phyloP scores from a whole-genome alignment of 2,329 filamentous ascomycete species.

The Plenodomus lindquistii region DNA sequence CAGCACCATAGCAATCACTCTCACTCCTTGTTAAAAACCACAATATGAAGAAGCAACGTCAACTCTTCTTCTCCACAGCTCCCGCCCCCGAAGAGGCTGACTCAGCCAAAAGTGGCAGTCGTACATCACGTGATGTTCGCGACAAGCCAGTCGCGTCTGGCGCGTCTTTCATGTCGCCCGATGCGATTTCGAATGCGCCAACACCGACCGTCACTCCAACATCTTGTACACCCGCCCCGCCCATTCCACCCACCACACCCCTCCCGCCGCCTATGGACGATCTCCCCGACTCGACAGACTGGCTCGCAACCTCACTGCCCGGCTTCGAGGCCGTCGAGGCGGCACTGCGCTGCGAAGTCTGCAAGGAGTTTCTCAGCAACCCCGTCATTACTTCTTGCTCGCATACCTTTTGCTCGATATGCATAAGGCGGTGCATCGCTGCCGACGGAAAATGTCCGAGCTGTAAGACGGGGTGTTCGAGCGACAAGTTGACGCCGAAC shows the following conservation, averaged over 20 bases:
- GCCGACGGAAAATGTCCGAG: conserved; percentile 85
- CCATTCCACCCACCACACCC: background rate
- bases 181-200: background rate
- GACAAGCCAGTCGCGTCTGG: background rate
- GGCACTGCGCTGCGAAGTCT: conserved; percentile 90
- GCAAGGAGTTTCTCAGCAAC: conserved; percentile 95
- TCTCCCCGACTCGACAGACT: conserved; percentile 81
- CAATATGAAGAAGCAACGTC: background rate
- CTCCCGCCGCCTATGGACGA: conserved; percentile 43
- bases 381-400: conserved; percentile 94
- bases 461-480: conserved; percentile 78
- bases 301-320: conserved; percentile 71
- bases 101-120: conserved; percentile 3
- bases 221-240: conserved; percentile 6
- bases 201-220: conserved; percentile 6
- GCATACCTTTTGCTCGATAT: conserved; percentile 96
- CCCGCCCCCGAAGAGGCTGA: conserved; percentile 6
- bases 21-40: background rate
- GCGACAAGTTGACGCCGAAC: conserved; percentile 82
- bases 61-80: background rate
- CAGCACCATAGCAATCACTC: too few relatives aligned
- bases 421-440: conserved; percentile 84
- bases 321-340: conserved; percentile 74
- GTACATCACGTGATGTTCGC: conserved; percentile 17
- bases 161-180: conserved; percentile 5